Percentiles rank a stretch among this genome's conserved stretches.
phyloP scores from a whole-genome alignment of 1,284 basidiomycete genomes.

The Lignosus rhinocerotis region DNA sequence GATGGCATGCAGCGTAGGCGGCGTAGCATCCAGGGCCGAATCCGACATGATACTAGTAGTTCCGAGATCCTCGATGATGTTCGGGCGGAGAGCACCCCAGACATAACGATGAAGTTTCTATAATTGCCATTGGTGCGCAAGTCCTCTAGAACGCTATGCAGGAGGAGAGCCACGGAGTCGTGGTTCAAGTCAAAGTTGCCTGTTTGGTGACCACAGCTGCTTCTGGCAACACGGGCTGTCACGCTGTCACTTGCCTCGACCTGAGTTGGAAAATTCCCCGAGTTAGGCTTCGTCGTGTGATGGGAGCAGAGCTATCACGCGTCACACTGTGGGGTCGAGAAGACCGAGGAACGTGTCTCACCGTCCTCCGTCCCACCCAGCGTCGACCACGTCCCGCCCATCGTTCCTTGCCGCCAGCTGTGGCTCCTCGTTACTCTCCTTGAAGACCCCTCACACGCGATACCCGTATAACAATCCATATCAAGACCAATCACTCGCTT shows the following conservation, averaged over 20 bases:
- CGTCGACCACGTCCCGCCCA: slow-evolving; percentile 23
- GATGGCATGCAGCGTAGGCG: neutral
- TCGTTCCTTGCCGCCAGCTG: slow-evolving; percentile 23
- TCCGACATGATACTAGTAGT: slow-evolving; percentile 3
- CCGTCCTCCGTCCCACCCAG: slow-evolving; percentile 23
- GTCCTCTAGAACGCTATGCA: neutral
- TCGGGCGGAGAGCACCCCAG: slow-evolving; percentile 1
- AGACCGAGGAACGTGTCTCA: slow-evolving; percentile 23
- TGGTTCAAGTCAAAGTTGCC: neutral
- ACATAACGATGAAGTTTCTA: neutral
- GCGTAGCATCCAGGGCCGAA: slow-evolving; percentile 6
- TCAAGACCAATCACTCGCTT: neutral
- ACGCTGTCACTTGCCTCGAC: neutral
- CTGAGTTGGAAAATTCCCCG: neutral
- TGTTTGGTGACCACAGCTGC: too few species aligned
- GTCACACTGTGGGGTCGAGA: slow-evolving; percentile 24
- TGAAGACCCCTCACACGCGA: slow-evolving; percentile 20
- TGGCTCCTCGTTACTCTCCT: slow-evolving; percentile 20
- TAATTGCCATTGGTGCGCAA: neutral
- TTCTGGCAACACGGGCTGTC: neutral
- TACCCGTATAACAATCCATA: slow-evolving; percentile 11
- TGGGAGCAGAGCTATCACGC: slow-evolving; percentile 11
- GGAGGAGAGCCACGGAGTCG: neutral
- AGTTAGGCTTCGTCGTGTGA: slow-evolving; percentile 5
- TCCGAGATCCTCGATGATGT: slow-evolving; percentile 12